phyloP scores from a whole-genome alignment of 176 grass and related monocot species.

The Carex scoparia region DNA sequence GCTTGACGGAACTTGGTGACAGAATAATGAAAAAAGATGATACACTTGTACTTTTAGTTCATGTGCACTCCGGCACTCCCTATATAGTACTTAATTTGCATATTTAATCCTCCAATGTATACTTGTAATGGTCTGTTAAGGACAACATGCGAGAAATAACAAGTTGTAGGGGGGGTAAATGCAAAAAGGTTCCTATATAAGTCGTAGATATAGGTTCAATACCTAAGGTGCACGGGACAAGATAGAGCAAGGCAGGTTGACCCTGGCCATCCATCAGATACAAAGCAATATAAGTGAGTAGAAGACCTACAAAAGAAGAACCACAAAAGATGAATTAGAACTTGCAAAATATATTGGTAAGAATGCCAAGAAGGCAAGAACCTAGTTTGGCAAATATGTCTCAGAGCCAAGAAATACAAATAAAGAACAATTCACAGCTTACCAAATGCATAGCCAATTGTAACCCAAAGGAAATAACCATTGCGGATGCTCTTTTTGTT shows the following conservation, averaged over 20 bases:
- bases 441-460: slow-evolving; percentile 81
- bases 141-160: background rate
- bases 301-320: slow-evolving; percentile 54
- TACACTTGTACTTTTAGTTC: background rate
- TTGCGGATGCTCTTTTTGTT: slow-evolving; percentile 58
- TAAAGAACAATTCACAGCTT: slow-evolving; percentile 15
- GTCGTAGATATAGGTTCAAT: background rate
- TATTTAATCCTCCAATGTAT: background rate
- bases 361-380: background rate
- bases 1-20: background rate
- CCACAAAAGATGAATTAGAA: background rate
- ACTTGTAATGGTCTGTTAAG: background rate
- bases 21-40: background rate
- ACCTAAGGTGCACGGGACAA: slow-evolving; percentile 95
- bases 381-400: background rate
- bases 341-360: background rate
- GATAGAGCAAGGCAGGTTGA: slow-evolving; percentile 80
- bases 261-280: slow-evolving; percentile 89
- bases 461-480: slow-evolving; percentile 94
- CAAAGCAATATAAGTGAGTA: slow-evolving; percentile 78
- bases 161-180: background rate
- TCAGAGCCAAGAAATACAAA: background rate
- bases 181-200: background rate
- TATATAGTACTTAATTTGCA: background rate
- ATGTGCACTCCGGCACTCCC: background rate